Base-by-base conservation (phyloP, 371 early-diverging fungal genomes). In the Mortierella sp. region DNA sequence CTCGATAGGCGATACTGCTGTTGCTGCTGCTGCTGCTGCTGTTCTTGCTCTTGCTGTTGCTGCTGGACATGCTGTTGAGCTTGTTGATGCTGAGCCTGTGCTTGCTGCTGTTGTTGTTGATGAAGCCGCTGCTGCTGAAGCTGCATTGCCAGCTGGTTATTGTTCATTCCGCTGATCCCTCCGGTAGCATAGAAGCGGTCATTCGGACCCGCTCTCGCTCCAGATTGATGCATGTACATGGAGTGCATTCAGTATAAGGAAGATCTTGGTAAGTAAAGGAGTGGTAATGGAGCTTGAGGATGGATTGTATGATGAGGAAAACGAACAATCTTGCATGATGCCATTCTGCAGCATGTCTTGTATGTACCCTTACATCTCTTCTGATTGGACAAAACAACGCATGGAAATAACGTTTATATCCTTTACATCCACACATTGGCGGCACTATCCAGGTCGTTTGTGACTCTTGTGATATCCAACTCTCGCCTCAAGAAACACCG, bases 1-100 rank as follows among this genome's bases (percentile, higher is more conserved):
- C 83, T 86, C 17, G 82, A 79, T 11, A 84, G 60, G 46, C 86
- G 86, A 48, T 81, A 83, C 48, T 81, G 82, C 44, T 84, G 86
- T 34, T 81, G 82, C 39, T 78, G 80, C 6, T 49, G 51, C n/a
- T 56, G 56, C 19, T 54, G 43, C 14, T 58, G 59, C 21, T 54
- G 55, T 27, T 56, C 51, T 15, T 64, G 64, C 2, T 48, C 37
- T 43, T 68, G 61, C 37, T 68, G 60, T 46, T 60, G 60, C 17
- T 56, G 61, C 5, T 60, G 56, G n/a, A n/a, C n/a, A n/a, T 27
- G 62, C 26, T 56, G 52, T 51, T 57, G 56, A 23, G 58, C 34
- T 31, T 51, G 39, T 15, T 60, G 37, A 5, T 53, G 51, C 11
- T 48, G 49, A 17, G 19, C 27, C 15, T 39, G 58, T 17, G 52